phyloP scores from a whole-genome alignment of 352 stramenopile genomes.

The Globisporangium sylvaticum region DNA sequence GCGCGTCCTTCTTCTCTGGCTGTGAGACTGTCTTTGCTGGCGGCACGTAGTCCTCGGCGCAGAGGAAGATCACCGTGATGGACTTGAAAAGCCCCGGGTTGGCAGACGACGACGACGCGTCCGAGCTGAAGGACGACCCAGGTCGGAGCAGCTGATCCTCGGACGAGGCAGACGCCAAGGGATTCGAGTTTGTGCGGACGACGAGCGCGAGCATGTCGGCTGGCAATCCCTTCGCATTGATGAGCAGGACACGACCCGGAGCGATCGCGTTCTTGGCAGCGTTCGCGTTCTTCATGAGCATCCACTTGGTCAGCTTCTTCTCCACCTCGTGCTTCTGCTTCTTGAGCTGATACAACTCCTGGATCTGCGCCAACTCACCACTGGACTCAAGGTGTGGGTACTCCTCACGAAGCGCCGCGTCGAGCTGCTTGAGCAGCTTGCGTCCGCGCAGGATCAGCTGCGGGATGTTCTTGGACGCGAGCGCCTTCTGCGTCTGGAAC shows the following conservation, averaged over 20 bases:
- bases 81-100: constrained; percentile 63
- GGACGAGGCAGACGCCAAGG: constrained; percentile 16
- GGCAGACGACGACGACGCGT: not conserved
- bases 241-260: constrained; percentile 47
- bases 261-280: constrained; percentile 60
- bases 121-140: constrained; percentile 38
- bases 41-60: constrained; percentile 56
- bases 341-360: constrained; percentile 67
- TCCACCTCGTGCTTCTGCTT: constrained; percentile 66
- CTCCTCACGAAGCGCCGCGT: constrained; percentile 46
- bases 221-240: constrained; percentile 68
- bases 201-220: constrained; percentile 58
- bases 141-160: constrained; percentile 16
- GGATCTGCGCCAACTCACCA: constrained; percentile 57
- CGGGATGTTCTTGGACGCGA: constrained; percentile 75
- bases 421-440: constrained; percentile 44
- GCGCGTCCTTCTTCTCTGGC: constrained; percentile 12
- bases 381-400: constrained; percentile 57
- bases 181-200: constrained; percentile 38
- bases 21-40: constrained; percentile 23
- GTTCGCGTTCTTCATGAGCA: constrained; percentile 63
- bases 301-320: constrained; percentile 67
- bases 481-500: constrained; percentile 91
- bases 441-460: constrained; percentile 67
- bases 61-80: constrained; percentile 69